A percentile compares a stretch with the other conserved stretches of the same genome.
Conservation (phyloP, 306 rosid genomes). For the Glycine soja region DNA sequence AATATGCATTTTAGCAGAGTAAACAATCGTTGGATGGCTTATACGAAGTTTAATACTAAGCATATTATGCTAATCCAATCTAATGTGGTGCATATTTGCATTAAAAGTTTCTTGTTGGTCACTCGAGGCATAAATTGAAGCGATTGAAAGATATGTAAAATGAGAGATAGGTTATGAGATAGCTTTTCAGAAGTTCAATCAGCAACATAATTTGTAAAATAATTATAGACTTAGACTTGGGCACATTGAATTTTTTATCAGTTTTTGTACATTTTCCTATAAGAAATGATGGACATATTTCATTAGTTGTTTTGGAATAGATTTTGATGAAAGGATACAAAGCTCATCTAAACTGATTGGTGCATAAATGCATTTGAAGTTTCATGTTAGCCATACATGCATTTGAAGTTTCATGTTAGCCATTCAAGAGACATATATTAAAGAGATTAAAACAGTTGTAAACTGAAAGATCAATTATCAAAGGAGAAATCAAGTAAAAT, state of each 20-base stretch:
- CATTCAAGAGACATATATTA: background rate
- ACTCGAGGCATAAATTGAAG: background rate
- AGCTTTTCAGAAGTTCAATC: constrained; percentile 9
- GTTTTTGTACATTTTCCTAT: background rate
- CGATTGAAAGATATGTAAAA: background rate
- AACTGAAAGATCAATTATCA: background rate
- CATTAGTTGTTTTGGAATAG: background rate
- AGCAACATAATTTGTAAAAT: background rate
- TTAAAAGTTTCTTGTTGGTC: background rate
- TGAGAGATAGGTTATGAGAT: background rate
- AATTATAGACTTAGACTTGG: background rate
- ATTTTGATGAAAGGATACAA: background rate
- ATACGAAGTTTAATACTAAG: background rate
- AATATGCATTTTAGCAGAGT: constrained; percentile 10
- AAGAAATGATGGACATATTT: background rate
- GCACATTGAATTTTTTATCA: background rate
- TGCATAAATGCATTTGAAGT: background rate
- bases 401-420: background rate
- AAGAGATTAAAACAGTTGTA: background rate
- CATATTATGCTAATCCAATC: background rate
- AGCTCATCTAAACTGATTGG: background rate
- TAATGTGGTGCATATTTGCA: background rate
- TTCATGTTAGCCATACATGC: background rate
- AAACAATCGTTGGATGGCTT: background rate
- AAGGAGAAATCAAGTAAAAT: background rate